phyloP scores from a whole-genome alignment of 2,329 filamentous ascomycete species.

The Diatrype stigma region DNA sequence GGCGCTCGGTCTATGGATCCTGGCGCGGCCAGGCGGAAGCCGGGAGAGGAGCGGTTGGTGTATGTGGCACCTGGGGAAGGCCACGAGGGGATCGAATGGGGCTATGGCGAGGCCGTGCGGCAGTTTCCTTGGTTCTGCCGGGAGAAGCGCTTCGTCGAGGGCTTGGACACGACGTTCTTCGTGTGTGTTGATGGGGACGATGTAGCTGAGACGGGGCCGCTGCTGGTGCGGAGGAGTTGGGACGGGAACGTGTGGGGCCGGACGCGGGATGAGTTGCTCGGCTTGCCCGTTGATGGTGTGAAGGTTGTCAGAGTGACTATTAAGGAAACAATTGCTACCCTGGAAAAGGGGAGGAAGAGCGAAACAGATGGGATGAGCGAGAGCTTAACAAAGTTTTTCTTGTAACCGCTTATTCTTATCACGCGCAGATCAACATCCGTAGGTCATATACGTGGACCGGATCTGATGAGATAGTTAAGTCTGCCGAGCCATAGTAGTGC shows the following conservation, averaged over 20 bases:
- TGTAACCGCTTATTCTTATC: constrained; percentile 1
- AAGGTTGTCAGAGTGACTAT: constrained; percentile 1
- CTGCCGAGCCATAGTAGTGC: too few species aligned
- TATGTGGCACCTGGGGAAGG: constrained; percentile 5
- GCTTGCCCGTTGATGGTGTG: background rate
- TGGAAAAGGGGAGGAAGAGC: constrained; percentile 6
- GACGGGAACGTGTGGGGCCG: constrained; percentile 4
- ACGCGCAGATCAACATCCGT: too few species aligned
- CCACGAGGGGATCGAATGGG: constrained; percentile 6
- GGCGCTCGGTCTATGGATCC: constrained; percentile 5
- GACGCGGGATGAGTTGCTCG: constrained; percentile 5
- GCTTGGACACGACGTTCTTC: constrained; percentile 8
- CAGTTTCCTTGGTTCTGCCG: constrained; percentile 12
- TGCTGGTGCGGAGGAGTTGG: constrained; percentile 7
- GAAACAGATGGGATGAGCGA: constrained; percentile 7
- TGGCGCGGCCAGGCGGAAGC: constrained; percentile 5
- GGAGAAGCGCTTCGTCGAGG: constrained; percentile 10
- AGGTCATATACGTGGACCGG: too few species aligned
- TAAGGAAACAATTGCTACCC: constrained; percentile 5
- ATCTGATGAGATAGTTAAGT: too few species aligned
- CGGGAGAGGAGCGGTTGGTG: constrained; percentile 8
- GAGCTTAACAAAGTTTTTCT: constrained; percentile 5
- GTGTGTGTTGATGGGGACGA: constrained; percentile 7
- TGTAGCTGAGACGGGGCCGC: constrained; percentile 2
- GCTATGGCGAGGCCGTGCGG: constrained; percentile 9